Conservation (phyloP, 257 asterid genomes). For the Mentha longifolia region DNA sequence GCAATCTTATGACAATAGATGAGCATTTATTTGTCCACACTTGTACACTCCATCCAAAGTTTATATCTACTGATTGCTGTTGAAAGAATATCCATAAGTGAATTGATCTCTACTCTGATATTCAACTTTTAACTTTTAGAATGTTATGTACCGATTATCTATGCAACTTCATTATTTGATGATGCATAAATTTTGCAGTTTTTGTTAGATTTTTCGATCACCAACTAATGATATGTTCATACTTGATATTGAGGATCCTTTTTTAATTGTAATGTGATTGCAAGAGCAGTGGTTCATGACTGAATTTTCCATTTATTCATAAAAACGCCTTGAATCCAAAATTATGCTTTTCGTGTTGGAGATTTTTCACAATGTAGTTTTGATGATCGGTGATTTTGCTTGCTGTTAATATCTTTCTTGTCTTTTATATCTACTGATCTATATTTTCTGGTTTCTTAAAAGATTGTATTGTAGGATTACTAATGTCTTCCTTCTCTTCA, state of each 20-base stretch:
- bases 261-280: not conserved
- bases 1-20: not conserved
- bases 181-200: too few species aligned
- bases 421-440: not conserved
- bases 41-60: not conserved
- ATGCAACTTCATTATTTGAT: not conserved
- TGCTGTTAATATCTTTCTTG: not conserved
- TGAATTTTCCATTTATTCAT: not conserved
- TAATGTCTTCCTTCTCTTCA: slow-evolving; percentile 33
- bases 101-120: not conserved
- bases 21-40: not conserved
- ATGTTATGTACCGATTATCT: not conserved
- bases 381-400: not conserved
- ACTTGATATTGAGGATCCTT: too few species aligned
- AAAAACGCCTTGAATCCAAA: not conserved
- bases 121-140: not conserved
- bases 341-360: not conserved
- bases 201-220: too few species aligned
- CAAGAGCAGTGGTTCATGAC: not conserved
- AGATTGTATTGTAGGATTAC: not conserved
- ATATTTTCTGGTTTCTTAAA: not conserved
- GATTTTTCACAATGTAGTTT: not conserved
- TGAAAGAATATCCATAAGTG: not conserved
- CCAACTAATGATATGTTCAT: too few species aligned
- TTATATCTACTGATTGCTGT: not conserved